Evolutionary conservation across 2,329 filamentous ascomycete genomes (phyloP), one percentile per base, ranked within the genome.

Genomic region (Arthrobotrys musiformis): DNA sequence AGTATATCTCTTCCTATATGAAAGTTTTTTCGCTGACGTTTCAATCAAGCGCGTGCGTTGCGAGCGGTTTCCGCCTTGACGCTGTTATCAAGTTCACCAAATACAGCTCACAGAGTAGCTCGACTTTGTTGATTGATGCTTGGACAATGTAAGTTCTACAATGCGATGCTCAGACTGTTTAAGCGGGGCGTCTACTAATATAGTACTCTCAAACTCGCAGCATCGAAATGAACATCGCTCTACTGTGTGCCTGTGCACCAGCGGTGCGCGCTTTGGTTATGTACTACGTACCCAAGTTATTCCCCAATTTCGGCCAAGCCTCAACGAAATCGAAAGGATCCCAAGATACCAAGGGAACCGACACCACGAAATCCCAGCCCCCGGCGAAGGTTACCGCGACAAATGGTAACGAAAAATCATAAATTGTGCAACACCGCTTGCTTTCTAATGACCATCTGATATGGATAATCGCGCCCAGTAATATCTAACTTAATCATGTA

Each of bases 161-260:
- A 2, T 37, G 13, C 5, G 2, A 37, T 9, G 2, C 13, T 37
- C 33, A 9, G 11, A 9, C 13, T n/a, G n/a, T n/a, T n/a, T n/a
- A n/a, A n/a, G n/a, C n/a, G n/a, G n/a, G n/a, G 2, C 8, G 7
- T 37, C 8, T 37, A 11, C 33, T 17, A 52, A n/a, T 30, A 30
- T 2, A 61, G 52, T 15, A 4, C 19, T 30, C 28, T 15, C 37
- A 1, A 42, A 42, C 6, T 17, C 37, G 19, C 48, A 69, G 70
- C 30, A 46, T 75, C 19, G 70, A 75, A 44, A 58, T 75, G 30
- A 75, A 75, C 11, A 58, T 75, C 15, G 70, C 70, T 0, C 28
- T 75, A 0, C 60, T 75, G 0, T 75, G 70, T 28, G 70, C 70
- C 19, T 68, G 35, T 13, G 63, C 70, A 28, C 70, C 70, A n/a